phyloP scores from a whole-genome alignment of 129 eudicot genomes.

The Solidago caesia region DNA sequence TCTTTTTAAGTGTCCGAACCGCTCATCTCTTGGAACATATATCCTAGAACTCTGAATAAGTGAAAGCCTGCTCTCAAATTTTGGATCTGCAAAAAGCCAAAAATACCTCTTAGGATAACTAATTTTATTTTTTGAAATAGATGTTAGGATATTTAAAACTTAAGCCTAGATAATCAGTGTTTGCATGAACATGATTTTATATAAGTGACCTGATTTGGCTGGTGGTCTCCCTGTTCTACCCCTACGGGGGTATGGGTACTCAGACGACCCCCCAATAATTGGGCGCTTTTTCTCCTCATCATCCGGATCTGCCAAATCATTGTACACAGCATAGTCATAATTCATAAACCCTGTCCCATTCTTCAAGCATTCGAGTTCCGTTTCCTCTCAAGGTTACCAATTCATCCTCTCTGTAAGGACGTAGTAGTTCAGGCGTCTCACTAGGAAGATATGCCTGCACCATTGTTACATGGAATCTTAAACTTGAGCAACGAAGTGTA shows the following conservation, averaged over 20 bases:
- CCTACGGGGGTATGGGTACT: slow-evolving; percentile 47
- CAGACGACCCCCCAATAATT: slow-evolving; percentile 37
- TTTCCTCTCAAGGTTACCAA: slow-evolving; percentile 29
- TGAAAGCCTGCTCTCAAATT: slow-evolving; percentile 45
- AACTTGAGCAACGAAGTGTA: background rate
- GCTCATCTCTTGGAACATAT: slow-evolving; percentile 65
- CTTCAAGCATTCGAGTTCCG: slow-evolving; percentile 33
- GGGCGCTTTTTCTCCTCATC: slow-evolving; percentile 28
- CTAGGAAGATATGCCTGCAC: slow-evolving; percentile 36
- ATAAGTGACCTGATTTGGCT: slow-evolving; percentile 37
- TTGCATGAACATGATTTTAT: background rate
- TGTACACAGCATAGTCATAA: slow-evolving; percentile 43
- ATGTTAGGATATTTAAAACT: background rate
- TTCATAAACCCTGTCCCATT: slow-evolving; percentile 44
- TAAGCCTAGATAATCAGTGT: background rate
- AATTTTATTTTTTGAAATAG: background rate
- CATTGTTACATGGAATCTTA: slow-evolving; percentile 1
- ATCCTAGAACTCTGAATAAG: slow-evolving; percentile 26
- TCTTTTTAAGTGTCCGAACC: slow-evolving; percentile 46
- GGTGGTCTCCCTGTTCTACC: slow-evolving; percentile 58
- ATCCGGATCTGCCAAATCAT: slow-evolving; percentile 45
- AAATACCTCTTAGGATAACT: background rate
- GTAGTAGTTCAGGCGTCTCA: slow-evolving; percentile 32
- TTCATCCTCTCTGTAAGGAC: slow-evolving; percentile 25
- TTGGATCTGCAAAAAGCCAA: slow-evolving; percentile 40